Conservation (phyloP, 352 stramenopile species). For the Pythium graminicola region DNA sequence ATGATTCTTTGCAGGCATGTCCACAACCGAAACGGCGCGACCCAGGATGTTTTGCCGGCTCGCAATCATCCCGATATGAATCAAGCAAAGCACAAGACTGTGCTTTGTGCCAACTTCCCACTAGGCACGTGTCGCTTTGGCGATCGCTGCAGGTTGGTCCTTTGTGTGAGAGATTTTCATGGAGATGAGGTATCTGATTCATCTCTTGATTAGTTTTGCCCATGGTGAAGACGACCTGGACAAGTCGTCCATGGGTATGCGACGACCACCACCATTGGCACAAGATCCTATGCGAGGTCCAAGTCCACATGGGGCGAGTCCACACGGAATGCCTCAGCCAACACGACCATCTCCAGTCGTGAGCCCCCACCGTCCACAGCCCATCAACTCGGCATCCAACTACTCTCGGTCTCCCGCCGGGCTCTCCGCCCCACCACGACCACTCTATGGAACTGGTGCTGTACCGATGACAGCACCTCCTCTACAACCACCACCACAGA, state of each 20-base stretch:
- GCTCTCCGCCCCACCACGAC: constrained; percentile 38
- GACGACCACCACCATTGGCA: constrained; percentile 3
- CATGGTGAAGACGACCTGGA: constrained; percentile 67
- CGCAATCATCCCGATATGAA: constrained; percentile 29
- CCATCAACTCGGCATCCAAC: constrained; percentile 16
- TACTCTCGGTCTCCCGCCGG: constrained; percentile 18
- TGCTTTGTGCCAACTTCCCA: constrained; percentile 71
- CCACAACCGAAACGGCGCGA: constrained; percentile 30
- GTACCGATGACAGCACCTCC: constrained; percentile 48
- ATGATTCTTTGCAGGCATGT: constrained; percentile 35
- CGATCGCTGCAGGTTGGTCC: constrained; percentile 76
- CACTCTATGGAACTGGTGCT: constrained; percentile 34
- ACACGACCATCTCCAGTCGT: constrained; percentile 7
- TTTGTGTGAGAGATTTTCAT: no score
- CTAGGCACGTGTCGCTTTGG: constrained; percentile 71
- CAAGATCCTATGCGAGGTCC: constrained; percentile 10
- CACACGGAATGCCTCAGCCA: constrained; percentile 7
- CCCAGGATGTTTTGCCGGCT: constrained; percentile 1
- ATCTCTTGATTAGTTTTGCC: constrained; percentile 47
- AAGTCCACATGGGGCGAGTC: constrained; percentile 9
- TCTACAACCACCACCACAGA: constrained; percentile 15
- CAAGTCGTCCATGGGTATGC: constrained; percentile 9
- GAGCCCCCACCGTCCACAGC: constrained; percentile 2
- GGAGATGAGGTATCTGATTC: background rate
- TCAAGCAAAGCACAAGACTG: constrained; percentile 59